Evolutionary conservation across 305 asterid genomes (phyloP).

Genomic region (Fraxinus platypoda): DNA sequence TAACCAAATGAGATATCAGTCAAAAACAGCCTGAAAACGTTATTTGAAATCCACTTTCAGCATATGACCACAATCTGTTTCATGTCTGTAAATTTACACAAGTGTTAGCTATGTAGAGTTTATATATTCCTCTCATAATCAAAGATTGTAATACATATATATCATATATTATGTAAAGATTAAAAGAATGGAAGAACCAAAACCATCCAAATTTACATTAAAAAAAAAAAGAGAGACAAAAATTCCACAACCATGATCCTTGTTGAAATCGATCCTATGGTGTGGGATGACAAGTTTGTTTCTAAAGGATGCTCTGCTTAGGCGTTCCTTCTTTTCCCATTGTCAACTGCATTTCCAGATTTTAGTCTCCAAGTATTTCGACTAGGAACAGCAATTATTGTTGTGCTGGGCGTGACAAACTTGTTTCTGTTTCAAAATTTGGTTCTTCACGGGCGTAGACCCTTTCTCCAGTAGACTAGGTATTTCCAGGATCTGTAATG

Average conservation of each 20-base stretch:
- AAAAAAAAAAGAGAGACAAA: background rate
- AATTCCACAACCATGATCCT: background rate
- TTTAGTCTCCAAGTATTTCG: background rate
- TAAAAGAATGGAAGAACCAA: conserved; percentile 26
- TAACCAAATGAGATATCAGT: background rate
- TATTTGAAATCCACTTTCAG: background rate
- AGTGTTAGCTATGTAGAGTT: background rate
- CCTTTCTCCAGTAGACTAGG: conserved; percentile 84
- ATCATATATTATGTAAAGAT: background rate
- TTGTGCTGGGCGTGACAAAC: conserved; percentile 17
- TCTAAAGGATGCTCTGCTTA: background rate
- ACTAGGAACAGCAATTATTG: conserved; percentile 57
- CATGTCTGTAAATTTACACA: background rate
- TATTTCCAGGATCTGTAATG: conserved; percentile 62
- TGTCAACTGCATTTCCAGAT: background rate
- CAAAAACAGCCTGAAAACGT: background rate
- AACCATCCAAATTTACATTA: conserved; percentile 16
- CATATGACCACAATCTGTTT: background rate
- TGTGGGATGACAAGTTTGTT: background rate
- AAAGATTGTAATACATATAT: background rate
- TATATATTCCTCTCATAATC: background rate
- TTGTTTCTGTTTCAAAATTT: conserved; percentile 55
- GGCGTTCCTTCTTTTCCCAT: background rate
- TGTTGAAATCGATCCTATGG: background rate
- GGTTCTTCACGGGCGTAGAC: conserved; percentile 71